Evolutionary conservation across 1,284 basidiomycete species (phyloP).

Genomic region (Albatrellus sp.): DNA sequence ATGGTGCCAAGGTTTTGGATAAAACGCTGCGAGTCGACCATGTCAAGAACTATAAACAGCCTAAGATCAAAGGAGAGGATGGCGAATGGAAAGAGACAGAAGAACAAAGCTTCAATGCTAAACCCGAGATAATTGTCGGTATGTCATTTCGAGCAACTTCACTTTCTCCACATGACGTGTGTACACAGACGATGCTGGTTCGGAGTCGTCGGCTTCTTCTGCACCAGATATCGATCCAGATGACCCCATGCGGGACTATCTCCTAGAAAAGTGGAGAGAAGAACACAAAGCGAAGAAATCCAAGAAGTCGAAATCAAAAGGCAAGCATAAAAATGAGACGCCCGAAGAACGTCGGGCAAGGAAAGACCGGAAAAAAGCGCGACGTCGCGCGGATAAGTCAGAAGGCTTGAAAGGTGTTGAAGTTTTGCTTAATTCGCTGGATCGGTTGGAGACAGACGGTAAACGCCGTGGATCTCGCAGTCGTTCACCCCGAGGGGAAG

Average conservation of each 20-base stretch:
- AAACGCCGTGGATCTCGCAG: slow-evolving; percentile 6
- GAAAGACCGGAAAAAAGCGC: slow-evolving; percentile 53
- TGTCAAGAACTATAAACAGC: slow-evolving; percentile 87
- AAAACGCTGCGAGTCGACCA: slow-evolving; percentile 89
- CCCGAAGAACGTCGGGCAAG: slow-evolving; percentile 63
- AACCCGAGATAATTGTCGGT: slow-evolving; percentile 62
- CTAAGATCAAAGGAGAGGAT: slow-evolving; percentile 68
- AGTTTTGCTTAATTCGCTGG: slow-evolving; percentile 26
- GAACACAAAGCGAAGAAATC: slow-evolving; percentile 41
- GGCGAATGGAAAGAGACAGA: slow-evolving; percentile 86
- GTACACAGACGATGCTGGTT: slow-evolving; percentile 34
- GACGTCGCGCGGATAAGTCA: slow-evolving; percentile 28
- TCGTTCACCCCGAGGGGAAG: background rate
- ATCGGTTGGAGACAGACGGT: slow-evolving; percentile 8
- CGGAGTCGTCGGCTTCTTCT: slow-evolving; percentile 55
- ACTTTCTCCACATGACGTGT: background rate
- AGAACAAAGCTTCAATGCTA: slow-evolving; percentile 76
- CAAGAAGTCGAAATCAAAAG: slow-evolving; percentile 41
- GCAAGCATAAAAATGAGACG: slow-evolving; percentile 60
- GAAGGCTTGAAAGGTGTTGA: slow-evolving; percentile 38
- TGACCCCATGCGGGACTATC: slow-evolving; percentile 94
- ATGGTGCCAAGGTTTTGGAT: slow-evolving; percentile 83
- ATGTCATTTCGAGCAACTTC: slow-evolving; percentile 13
- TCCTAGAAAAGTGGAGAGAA: slow-evolving; percentile 58
- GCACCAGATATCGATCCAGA: slow-evolving; percentile 79